Conservation (phyloP, 1,284 basidiomycete species). For the Microbotryum violaceum region DNA sequence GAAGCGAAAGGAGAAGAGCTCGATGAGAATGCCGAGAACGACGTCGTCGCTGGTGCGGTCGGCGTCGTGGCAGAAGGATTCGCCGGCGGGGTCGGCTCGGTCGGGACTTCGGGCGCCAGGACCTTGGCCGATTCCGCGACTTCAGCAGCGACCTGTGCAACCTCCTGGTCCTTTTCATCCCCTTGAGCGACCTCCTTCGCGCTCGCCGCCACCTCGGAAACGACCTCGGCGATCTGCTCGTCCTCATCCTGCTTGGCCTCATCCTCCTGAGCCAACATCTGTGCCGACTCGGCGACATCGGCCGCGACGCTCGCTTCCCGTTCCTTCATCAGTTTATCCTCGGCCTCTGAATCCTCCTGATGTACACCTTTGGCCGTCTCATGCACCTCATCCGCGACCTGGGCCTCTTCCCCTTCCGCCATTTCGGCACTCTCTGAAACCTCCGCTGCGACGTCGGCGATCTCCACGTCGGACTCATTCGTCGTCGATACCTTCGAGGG, state of each 20-base stretch:
- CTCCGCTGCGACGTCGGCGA: slow-evolving; percentile 15
- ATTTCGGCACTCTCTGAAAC: slow-evolving; percentile 12
- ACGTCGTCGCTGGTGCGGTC: slow-evolving; percentile 8
- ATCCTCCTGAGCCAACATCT: slow-evolving; percentile 8
- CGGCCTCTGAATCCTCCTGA: not conserved
- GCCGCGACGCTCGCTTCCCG: not conserved
- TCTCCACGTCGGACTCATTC: slow-evolving; percentile 12
- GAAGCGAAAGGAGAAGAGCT: slow-evolving; percentile 21
- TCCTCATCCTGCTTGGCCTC: not conserved
- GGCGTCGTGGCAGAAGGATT: not conserved
- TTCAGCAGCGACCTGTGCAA: slow-evolving; percentile 14
- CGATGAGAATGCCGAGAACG: slow-evolving; percentile 20
- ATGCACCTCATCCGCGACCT: slow-evolving; percentile 23
- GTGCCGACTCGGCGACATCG: slow-evolving; percentile 7
- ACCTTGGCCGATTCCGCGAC: slow-evolving; percentile 7
- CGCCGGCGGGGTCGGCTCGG: slow-evolving; percentile 4
- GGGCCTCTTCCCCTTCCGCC: slow-evolving; percentile 16
- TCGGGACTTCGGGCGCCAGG: not conserved
- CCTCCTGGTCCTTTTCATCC: slow-evolving; percentile 2
- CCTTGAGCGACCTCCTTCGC: not conserved
- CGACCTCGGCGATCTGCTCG: not conserved
- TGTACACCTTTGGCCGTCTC: not conserved
- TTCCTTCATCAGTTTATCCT: not conserved
- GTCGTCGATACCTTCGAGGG: not conserved
- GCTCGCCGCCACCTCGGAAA: slow-evolving; percentile 1